Percentiles rank a stretch among this genome's conserved stretches.
These are phyloP conservation scores for Naganishia kalamii DNA, from an alignment of 768 basidiomycete genomes.

Conservation along the genomic window DNA sequence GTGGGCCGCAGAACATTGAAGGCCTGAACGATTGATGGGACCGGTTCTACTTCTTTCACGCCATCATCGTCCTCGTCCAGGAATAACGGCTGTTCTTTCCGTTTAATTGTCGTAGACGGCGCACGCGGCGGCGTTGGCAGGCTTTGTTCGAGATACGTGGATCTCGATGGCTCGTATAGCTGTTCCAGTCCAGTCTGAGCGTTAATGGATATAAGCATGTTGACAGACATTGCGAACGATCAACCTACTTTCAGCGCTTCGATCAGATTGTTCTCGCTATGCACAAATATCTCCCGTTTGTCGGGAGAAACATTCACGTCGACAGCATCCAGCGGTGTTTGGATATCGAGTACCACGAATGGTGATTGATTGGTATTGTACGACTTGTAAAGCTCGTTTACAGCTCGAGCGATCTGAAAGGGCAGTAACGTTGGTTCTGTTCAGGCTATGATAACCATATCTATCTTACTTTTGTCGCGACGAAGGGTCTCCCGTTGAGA, in stretches of 20 bases:
- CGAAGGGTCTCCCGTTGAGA: constrained; percentile 84
- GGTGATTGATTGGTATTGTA: constrained; percentile 73
- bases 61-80: neutral
- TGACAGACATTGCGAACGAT: neutral
- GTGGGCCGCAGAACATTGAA: too few relatives aligned
- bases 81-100: neutral
- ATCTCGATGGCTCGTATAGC: constrained; percentile 62
- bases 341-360: constrained; percentile 74
- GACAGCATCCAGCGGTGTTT: constrained; percentile 58
- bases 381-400: constrained; percentile 86
- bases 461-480: constrained; percentile 59
- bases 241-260: constrained; percentile 66
- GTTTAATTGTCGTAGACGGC: constrained; percentile 14
- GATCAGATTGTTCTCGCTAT: constrained; percentile 75
- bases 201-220: neutral
- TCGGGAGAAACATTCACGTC: constrained; percentile 96
- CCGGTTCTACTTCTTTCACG: too few relatives aligned
- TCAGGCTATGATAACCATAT: neutral
- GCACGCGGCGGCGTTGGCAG: constrained; percentile 29
- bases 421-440: neutral
- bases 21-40: too few relatives aligned
- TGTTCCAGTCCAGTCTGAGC: constrained; percentile 61
- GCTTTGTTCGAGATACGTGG: constrained; percentile 60
- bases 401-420: constrained; percentile 68
- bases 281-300: constrained; percentile 88